Evolutionary conservation across 148 eudicot genomes (phyloP), one percentile per base, ranked within the genome.

Genomic region (Silene uniflora): DNA sequence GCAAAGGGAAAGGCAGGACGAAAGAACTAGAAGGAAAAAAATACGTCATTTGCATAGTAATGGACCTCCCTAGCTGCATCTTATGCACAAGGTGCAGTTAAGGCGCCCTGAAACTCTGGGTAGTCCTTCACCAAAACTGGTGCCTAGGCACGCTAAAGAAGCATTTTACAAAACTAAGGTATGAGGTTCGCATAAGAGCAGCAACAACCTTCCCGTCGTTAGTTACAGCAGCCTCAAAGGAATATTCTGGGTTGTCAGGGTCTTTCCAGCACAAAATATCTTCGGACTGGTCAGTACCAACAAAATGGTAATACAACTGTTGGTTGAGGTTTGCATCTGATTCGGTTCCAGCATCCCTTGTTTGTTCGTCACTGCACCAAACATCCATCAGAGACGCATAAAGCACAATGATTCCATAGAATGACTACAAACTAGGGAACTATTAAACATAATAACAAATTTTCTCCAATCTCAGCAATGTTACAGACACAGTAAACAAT

Each of bases 191-290:
- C 65, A 67, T 32, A 55, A 35, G 47, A 73, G 24, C 55, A 60
- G 71, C 65, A 82, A 85, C 46, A 72, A 91, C 97, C 98, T 95
- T 95, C 52, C 98, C 97, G 83, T 95, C 98, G 73, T 92, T 92
- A 19, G 93, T 90, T 67, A 95, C 88, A n/a, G 70, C 80, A 65
- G 91, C 93, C 14, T 75, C 71, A 79, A 85, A 84, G 23, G 77
- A 32, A 81, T 88, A 88, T 64, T 86, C 90, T 7, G 98, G 97
- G 75, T 91, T 90, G 46, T 87, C 92, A 22, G 91, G 89, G 86
- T 95, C 96, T 73, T 78, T 89, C 97, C 96, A 91, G 80, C 98
- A 95, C 80, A 92, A 83, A 69, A 95, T 87, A 83, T 95, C 98
- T 84, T 92, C 89, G 42, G 93, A 90, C 75, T 95, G 98, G 82